Base-by-base conservation (phyloP, 2,329 filamentous ascomycete species). In the Colletotrichum agaves region DNA sequence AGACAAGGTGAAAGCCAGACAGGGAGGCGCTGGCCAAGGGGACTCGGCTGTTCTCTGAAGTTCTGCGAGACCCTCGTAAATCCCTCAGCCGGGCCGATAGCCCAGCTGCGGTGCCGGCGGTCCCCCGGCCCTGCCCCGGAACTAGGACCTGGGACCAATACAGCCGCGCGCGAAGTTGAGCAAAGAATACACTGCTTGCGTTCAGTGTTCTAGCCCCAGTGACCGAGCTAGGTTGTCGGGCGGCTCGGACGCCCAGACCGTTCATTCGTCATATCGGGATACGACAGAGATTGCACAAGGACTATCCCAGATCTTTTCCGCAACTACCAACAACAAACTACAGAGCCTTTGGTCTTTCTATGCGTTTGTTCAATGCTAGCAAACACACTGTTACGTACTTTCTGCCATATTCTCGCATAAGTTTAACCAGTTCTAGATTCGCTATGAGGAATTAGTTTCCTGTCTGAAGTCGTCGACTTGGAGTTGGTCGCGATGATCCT, bases 41-140 rank as follows among this genome's bases (percentile, higher is more conserved):
- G 47, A 33, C 47, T 50, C 47, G 27, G 23, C 47, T 23, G 15
- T 50, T n/a, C 31, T 23, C 50, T 37, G 31, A 53, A 19, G n/a
- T 53, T 21, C 33, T 39, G 12, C 7, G n/a, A 53, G 31, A 53
- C 33, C 50, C 50, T 31, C 31, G 47, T 44, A 53, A 53, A 39
- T 53, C 50, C 33, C 50, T 53, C 50, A 53, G 4, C 50, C 50
- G 50, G 50, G 50, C 50, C 50, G 50, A 53, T 53, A 37, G 33
- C 33, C 33, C 50, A 31, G 37, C 33, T 19, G 50, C 50, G 4
- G 50, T 37, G 17, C 50, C 50, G 33, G 50, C 37, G 33, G 50
- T 27, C 50, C 31, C 17, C 50, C 50, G 50, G 50, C 50, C 15
- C 50, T 53, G 19, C 21, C 50, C 31, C 50, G 50, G 50, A 17